Conservation (phyloP, 202 grass and related monocot species). For the Tripidium arundinaceum region DNA sequence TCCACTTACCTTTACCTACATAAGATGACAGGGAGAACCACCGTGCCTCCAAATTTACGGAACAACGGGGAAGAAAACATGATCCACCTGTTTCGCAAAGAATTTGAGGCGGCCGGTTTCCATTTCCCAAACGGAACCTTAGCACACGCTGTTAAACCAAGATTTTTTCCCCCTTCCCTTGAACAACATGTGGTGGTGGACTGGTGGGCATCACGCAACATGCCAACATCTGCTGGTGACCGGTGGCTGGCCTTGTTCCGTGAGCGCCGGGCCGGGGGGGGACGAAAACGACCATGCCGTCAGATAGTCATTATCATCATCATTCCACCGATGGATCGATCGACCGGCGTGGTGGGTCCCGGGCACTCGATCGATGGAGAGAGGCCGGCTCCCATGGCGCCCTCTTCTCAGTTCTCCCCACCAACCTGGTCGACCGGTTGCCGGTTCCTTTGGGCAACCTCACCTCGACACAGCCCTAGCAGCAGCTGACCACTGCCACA, state of each 20-base stretch:
- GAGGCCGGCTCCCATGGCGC: neutral
- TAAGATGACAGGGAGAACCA: no score
- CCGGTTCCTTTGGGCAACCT: slow-evolving; percentile 24
- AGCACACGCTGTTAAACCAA: neutral
- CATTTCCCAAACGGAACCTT: no score
- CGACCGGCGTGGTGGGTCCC: neutral
- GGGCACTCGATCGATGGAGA: neutral
- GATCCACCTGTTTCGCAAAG: no score
- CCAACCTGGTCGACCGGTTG: slow-evolving; percentile 40
- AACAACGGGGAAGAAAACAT: no score
- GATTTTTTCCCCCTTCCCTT: neutral
- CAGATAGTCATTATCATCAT: slow-evolving; percentile 42
- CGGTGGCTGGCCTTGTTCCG: neutral
- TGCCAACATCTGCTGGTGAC: neutral
- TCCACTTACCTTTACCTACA: no score
- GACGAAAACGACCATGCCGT: slow-evolving; percentile 27
- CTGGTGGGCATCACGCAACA: slow-evolving; percentile 18
- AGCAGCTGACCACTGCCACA: neutral
- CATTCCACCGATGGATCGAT: neutral
- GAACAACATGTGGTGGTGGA: neutral
- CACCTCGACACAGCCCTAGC: neutral
- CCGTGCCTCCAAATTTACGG: no score
- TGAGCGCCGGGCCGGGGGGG: neutral
- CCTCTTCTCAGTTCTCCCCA: neutral
- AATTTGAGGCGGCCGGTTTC: no score